These are phyloP conservation scores for Stentor coeruleus DNA, from an alignment of 73 alveolate species.

Conservation along the genomic window DNA sequence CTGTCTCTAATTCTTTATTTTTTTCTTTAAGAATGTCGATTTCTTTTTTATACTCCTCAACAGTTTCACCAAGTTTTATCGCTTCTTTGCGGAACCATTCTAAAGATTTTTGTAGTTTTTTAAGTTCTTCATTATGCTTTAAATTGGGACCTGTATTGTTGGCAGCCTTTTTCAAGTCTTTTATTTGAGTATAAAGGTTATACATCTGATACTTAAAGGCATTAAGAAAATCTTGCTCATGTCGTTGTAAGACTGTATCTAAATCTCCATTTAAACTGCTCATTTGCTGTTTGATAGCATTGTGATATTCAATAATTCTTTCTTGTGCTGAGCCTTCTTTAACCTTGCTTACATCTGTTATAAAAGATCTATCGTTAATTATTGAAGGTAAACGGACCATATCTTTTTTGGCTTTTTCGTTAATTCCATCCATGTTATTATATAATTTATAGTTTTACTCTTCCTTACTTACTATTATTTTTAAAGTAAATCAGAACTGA, in stretches of 20 bases:
- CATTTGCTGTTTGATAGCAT: slow-evolving; percentile 3
- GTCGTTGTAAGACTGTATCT: not conserved
- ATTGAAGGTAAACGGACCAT: too few relatives aligned
- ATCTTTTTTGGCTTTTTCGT: too few relatives aligned
- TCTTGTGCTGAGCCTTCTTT: not conserved
- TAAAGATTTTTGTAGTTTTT: not conserved
- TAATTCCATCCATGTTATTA: too few relatives aligned
- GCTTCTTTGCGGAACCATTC: not conserved
- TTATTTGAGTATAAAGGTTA: not conserved
- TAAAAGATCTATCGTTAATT: not conserved
- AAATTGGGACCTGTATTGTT: not conserved
- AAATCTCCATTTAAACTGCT: slow-evolving; percentile 10
- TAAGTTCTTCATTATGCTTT: not conserved
- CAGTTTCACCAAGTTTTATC: not conserved
- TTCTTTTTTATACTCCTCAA: not conserved
- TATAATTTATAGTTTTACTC: too few relatives aligned
- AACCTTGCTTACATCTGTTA: not conserved
- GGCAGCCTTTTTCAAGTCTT: not conserved
- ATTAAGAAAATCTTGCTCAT: slow-evolving; percentile 28
- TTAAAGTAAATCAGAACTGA: too few relatives aligned
- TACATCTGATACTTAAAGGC: slow-evolving; percentile 26
- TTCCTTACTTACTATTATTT: too few relatives aligned
- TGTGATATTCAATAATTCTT: not conserved
- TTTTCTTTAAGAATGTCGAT: not conserved
- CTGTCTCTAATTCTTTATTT: not conserved